These are phyloP conservation scores for Delonix regia DNA, from an alignment of 306 rosid species.

Conservation along the genomic window DNA sequence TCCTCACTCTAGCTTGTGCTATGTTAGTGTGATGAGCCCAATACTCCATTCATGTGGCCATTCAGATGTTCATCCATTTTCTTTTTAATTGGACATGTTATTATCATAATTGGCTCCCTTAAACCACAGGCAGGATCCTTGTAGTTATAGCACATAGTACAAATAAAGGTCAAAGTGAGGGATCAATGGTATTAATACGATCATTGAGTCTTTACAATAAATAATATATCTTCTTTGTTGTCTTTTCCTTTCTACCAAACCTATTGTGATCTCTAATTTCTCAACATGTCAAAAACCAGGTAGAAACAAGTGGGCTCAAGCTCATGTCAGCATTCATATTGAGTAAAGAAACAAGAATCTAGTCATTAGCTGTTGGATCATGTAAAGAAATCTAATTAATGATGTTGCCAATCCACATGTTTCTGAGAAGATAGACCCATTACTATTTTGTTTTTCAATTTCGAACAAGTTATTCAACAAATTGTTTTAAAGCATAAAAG, in stretches of 20 bases:
- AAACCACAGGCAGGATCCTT: too few species aligned
- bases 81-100: too few species aligned
- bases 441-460: not conserved
- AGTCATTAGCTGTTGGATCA: constrained; percentile 13
- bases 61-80: too few species aligned
- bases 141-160: not conserved
- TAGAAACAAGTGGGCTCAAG: too few species aligned
- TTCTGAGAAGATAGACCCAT: constrained; percentile 2
- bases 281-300: not conserved
- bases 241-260: not conserved
- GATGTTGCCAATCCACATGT: constrained; percentile 5
- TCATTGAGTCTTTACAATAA: not conserved
- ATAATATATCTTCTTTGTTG: too few species aligned
- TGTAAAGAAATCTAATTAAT: constrained; percentile 1
- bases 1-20: too few species aligned
- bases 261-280: not conserved
- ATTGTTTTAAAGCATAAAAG: not conserved
- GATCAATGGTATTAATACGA: not conserved
- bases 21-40: too few species aligned
- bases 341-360: constrained; percentile 4
- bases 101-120: too few species aligned
- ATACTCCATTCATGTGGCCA: too few species aligned
- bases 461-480: not conserved
- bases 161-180: not conserved
- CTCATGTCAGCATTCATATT: not conserved